phyloP scores from a whole-genome alignment of 768 basidiomycete genomes.

The Mycena kentingensis region DNA sequence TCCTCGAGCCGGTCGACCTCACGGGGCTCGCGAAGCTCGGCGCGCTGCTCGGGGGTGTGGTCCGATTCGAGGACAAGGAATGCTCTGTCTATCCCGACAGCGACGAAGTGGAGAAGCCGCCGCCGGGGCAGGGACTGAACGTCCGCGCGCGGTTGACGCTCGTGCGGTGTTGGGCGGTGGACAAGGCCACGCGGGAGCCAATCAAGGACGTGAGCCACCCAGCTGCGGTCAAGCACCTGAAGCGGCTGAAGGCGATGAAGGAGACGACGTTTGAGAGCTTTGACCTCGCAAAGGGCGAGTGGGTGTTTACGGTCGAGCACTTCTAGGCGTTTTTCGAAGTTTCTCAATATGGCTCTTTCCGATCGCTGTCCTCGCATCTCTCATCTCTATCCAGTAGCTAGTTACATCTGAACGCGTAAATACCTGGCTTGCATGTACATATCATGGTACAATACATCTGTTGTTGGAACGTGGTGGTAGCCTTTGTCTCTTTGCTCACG shows the following conservation, averaged over 20 bases:
- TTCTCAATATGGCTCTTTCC: too few species aligned
- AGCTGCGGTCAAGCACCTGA: conserved; percentile 69
- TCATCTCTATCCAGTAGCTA: background rate
- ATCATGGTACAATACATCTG: too few species aligned
- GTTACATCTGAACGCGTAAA: too few species aligned
- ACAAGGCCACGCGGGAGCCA: conserved; percentile 88
- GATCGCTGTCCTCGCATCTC: background rate
- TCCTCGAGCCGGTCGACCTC: conserved; percentile 79
- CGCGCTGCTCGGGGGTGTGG: conserved; percentile 81
- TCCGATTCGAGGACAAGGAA: conserved; percentile 89
- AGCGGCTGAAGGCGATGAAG: conserved; percentile 80
- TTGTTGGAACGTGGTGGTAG: too few species aligned
- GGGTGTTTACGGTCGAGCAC: conserved; percentile 94
- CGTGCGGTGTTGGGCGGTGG: conserved; percentile 82
- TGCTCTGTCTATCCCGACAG: conserved; percentile 92
- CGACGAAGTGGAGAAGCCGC: conserved; percentile 82
- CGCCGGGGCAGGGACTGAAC: conserved; percentile 84
- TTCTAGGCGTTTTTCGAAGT: too few species aligned
- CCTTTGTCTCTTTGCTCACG: too few species aligned
- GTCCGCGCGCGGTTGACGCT: conserved; percentile 80
- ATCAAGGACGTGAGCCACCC: conserved; percentile 82
- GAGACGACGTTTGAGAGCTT: conserved; percentile 85
- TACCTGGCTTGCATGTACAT: too few species aligned
- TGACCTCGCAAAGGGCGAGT: conserved; percentile 78
- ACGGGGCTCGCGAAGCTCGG: conserved; percentile 80